These are phyloP conservation scores for Erythrophleum ivorense DNA, from an alignment of 331 rosid species.

Conservation along the genomic window DNA sequence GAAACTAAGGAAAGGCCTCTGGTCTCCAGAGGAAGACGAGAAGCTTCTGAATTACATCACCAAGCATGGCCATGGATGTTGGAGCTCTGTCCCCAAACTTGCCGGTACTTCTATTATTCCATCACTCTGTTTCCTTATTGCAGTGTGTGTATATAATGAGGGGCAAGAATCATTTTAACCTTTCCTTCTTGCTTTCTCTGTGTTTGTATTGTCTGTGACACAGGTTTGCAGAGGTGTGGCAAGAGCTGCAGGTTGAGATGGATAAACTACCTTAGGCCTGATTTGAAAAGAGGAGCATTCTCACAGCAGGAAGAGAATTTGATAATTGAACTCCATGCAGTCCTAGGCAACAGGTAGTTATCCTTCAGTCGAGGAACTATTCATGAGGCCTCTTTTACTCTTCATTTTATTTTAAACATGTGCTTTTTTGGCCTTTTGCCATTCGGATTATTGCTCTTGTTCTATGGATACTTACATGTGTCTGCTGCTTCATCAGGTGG, in stretches of 20 bases:
- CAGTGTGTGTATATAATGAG: not conserved
- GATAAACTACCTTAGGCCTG: slow-evolving; percentile 95
- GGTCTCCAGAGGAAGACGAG: slow-evolving; percentile 99
- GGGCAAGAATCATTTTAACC: not conserved
- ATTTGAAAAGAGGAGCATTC: slow-evolving; percentile 96
- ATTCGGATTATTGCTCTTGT: not conserved
- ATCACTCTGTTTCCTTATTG: not conserved
- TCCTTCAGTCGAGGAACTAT: not conserved
- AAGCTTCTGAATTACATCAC: slow-evolving; percentile 84
- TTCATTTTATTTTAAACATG: not conserved
- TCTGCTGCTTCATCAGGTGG: slow-evolving; percentile 64
- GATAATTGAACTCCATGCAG: slow-evolving; percentile 89
- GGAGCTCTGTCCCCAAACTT: slow-evolving; percentile 96
- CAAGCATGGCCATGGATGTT: slow-evolving; percentile 93
- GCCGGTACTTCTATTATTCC: slow-evolving; percentile 59
- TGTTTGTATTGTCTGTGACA: not conserved
- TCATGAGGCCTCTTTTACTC: not conserved
- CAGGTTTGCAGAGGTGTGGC: slow-evolving; percentile 94
- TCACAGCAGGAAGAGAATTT: slow-evolving; percentile 90
- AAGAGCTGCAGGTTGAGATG: slow-evolving; percentile 95
- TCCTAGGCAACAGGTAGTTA: slow-evolving; percentile 83
- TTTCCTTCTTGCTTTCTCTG: not conserved
- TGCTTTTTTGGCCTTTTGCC: not conserved
- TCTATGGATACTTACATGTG: not conserved
- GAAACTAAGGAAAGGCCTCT: slow-evolving; percentile 88